Percentiles rank a stretch among this genome's conserved stretches.
Conservation (phyloP, 441 rosid species). For the Arabidopsis lyrata region DNA sequence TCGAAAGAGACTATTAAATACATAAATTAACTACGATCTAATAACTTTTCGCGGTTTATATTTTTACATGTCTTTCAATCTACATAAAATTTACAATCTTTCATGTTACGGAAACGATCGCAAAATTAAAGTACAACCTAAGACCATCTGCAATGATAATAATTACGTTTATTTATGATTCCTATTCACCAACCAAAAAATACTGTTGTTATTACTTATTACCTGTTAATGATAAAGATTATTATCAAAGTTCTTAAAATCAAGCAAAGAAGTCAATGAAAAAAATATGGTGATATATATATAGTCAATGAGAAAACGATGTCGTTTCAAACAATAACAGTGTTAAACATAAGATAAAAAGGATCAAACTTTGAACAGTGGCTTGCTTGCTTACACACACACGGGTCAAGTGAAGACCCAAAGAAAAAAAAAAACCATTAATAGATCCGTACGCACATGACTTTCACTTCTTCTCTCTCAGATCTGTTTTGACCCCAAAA, state of each 20-base stretch:
- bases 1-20: too few species aligned
- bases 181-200: not conserved
- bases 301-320: not conserved
- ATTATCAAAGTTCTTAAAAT: constrained; percentile 4
- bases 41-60: too few species aligned
- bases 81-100: not conserved
- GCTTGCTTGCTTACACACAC: not conserved
- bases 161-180: not conserved
- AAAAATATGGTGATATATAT: not conserved
- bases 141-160: not conserved
- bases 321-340: not conserved
- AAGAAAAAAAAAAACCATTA: constrained; percentile 6
- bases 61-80: not conserved
- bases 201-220: not conserved
- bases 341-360: not conserved
- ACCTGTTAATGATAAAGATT: not conserved
- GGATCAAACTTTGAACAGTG: constrained; percentile 12
- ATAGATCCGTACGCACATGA: constrained; percentile 33
- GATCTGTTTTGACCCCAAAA: constrained; percentile 44
- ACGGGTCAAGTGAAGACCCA: constrained; percentile 39
- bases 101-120: not conserved
- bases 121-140: constrained; percentile 1
- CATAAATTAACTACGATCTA: too few species aligned
- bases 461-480: constrained; percentile 33
- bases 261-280: not conserved